Evolutionary conservation across 2,329 filamentous ascomycete species (phyloP), one percentile per base, ranked within the genome.

Genomic region (Cladosporium sp.): DNA sequence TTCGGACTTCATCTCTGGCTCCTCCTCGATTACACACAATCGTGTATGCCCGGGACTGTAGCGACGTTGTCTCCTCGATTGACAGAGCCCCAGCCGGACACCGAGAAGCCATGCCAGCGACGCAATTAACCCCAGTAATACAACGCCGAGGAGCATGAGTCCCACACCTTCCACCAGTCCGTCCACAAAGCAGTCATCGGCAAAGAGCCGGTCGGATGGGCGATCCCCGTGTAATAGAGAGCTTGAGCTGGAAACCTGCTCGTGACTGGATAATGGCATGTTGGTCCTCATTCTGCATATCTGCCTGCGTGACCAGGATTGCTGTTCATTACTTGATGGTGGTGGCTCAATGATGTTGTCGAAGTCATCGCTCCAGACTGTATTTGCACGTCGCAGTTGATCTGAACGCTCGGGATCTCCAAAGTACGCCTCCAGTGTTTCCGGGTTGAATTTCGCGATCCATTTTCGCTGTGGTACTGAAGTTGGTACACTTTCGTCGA

Each of bases 341-440:
- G 17, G 24, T 1, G 47, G 34, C 6, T 24, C 52, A 2, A 55
- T 36, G 10, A 47, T 35, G n/a, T 55, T 55, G 40, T 55, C 52
- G 34, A 55, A 55, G 19, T 55, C 52, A 20, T 55, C 52, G 19
- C 32, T 55, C 52, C 52, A 55, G 19, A 55, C 40, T 15, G 39
- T 37, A 17, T 32, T 24, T 37, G 52, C 15, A 19, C 20, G 52
- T 20, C 28, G 52, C 4, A 47, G 32, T 36, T 36, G 15, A 35
- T n/a, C 24, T 20, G 19, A 19, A 12, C 17, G 6, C 4, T 55
- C 28, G n/a, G 47, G 19, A 3, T 50, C 34, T 32, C 47, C 35
- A 13, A 50, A 13, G 19, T 50, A 37, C 22, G 47, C n/a, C 7
- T 55, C 34, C 8, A 47, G 52, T 9, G 40, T 47, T 35, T 55